These are phyloP conservation scores for Fusarium foetens DNA, from an alignment of 2,329 filamentous ascomycete species.

Conservation along the genomic window DNA sequence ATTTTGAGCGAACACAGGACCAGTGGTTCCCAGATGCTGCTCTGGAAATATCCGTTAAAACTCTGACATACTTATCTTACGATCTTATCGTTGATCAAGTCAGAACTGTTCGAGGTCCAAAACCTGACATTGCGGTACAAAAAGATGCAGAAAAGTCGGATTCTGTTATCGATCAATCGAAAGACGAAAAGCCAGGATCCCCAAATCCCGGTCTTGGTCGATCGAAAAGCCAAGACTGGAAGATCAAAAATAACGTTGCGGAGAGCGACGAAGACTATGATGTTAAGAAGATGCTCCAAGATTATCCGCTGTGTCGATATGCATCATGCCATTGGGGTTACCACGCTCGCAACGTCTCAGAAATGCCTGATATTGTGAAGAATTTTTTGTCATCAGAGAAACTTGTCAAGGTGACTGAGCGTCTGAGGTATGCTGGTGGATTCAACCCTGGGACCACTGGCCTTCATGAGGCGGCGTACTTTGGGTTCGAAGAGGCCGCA, in stretches of 20 bases:
- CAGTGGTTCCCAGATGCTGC: background rate
- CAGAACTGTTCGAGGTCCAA: background rate
- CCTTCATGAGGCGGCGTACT: constrained; percentile 11
- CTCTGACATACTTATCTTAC: background rate
- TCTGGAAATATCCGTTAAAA: background rate
- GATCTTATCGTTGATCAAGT: background rate
- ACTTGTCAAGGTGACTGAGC: background rate
- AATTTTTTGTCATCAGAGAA: background rate
- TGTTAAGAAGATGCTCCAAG: constrained; percentile 47
- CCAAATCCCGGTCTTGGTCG: background rate
- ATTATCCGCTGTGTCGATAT: background rate
- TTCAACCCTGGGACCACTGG: background rate
- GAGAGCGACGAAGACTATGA: constrained; percentile 47
- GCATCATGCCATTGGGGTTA: background rate
- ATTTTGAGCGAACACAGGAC: constrained; percentile 46
- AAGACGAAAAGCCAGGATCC: constrained; percentile 8
- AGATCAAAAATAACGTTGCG: constrained; percentile 35
- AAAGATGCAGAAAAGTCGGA: background rate
- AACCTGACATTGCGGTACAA: background rate
- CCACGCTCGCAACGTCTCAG: background rate
- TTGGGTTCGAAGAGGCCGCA: background rate
- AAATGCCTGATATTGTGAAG: background rate
- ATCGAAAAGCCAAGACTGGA: background rate
- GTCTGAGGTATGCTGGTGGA: background rate
- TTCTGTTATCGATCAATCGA: background rate